phyloP scores from a whole-genome alignment of 768 basidiomycete species.

The Mycena filopes region DNA sequence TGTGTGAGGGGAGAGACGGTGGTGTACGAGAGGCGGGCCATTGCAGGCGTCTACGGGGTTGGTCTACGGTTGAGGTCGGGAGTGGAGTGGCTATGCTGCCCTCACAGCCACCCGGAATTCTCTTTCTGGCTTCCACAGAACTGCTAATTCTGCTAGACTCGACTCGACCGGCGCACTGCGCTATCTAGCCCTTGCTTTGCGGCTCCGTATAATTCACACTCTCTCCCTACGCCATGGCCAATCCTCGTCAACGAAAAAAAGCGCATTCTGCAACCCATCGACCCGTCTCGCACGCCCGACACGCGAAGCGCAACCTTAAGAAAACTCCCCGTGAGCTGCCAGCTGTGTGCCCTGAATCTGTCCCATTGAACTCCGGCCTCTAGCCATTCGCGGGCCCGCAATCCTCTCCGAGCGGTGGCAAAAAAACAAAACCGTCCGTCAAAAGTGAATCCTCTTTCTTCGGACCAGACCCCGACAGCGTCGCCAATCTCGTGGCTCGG shows the following conservation, averaged over 20 bases:
- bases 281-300: slow-evolving; percentile 76
- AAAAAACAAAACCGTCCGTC: slow-evolving; percentile 83
- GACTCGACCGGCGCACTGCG: not conserved
- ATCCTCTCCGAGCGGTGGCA: slow-evolving; percentile 90
- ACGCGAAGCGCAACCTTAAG: slow-evolving; percentile 79
- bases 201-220: slow-evolving; percentile 7
- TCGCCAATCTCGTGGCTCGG: slow-evolving; percentile 13
- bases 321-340: slow-evolving; percentile 75
- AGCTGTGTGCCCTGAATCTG: slow-evolving; percentile 18
- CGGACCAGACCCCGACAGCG: slow-evolving; percentile 4
- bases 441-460: slow-evolving; percentile 74
- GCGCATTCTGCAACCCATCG: slow-evolving; percentile 79
- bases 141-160: not conserved
- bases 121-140: not conserved
- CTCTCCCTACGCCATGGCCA: slow-evolving; percentile 71
- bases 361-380: slow-evolving; percentile 31
- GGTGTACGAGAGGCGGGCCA: slow-evolving; percentile 49
- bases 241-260: slow-evolving; percentile 94
- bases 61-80: not conserved
- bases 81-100: not conserved
- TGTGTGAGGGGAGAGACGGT: slow-evolving; percentile 27
- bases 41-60: slow-evolving; percentile 32
- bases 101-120: not conserved
- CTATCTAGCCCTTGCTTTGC: not conserved
- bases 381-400: slow-evolving; percentile 86